A percentile compares a stretch with the other conserved stretches of the same genome.
phyloP scores from a whole-genome alignment of 2,329 filamentous ascomycete genomes.

The Tolypocladium amazonense region DNA sequence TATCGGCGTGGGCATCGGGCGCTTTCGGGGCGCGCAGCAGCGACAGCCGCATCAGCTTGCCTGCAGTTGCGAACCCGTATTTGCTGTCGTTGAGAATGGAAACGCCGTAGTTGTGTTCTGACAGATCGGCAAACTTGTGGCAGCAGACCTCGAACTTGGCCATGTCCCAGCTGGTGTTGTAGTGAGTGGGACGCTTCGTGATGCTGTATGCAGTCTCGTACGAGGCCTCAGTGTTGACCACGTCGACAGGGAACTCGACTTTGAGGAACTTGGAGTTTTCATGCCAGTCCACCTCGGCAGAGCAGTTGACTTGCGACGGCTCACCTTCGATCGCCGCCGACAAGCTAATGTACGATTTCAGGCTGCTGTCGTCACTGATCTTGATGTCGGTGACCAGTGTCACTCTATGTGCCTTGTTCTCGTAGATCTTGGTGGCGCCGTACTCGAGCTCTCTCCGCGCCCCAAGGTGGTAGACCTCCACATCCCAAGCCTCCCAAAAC shows the following conservation, averaged over 20 bases:
- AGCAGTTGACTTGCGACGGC: constrained; percentile 61
- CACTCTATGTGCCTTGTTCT: constrained; percentile 63
- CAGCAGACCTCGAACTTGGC: constrained; percentile 96
- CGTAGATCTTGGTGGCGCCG: constrained; percentile 58
- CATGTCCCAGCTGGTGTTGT: constrained; percentile 97
- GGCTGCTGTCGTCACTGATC: constrained; percentile 78
- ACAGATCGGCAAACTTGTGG: constrained; percentile 88
- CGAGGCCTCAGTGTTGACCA: constrained; percentile 81
- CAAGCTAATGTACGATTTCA: constrained; percentile 78
- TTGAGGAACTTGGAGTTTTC: constrained; percentile 98
- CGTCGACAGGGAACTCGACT: constrained; percentile 91
- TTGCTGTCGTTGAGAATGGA: constrained; percentile 92
- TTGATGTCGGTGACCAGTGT: constrained; percentile 75
- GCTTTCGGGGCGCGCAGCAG: constrained; percentile 83
- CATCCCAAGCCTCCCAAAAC: constrained; percentile 97
- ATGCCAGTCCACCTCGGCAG: constrained; percentile 88
- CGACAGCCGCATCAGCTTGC: constrained; percentile 81
- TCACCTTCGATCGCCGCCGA: constrained; percentile 52
- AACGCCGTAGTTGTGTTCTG: constrained; percentile 79
- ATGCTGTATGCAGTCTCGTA: constrained; percentile 95
- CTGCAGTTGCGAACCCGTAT: constrained; percentile 86
- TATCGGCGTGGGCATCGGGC: constrained; percentile 86
- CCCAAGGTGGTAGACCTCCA: constrained; percentile 90
- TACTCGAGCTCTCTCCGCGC: constrained; percentile 68
- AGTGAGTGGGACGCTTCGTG: constrained; percentile 83